Evolutionary conservation across 352 stramenopile genomes (phyloP), one percentile per base, ranked within the genome.

Genomic region (Globisporangium cylindrosporum): DNA sequence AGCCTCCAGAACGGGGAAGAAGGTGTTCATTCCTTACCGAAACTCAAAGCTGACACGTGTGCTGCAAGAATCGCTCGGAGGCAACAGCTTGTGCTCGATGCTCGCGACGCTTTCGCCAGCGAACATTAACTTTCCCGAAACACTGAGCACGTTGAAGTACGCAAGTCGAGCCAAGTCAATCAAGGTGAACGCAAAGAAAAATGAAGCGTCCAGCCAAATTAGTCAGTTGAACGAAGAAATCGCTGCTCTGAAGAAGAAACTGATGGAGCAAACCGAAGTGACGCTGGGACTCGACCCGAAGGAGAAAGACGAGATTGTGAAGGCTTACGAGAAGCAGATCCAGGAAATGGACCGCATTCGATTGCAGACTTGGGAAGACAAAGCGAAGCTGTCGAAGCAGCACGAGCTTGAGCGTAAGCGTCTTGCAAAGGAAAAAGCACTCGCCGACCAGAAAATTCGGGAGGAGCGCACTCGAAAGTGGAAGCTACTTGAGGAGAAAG

Each of bases 111-210:
- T 98, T 6, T 98, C 89, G 27, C 93, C 97, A 1, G 94, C 96
- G 4, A 97, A 97, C 61, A 97, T 97, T 70, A 99, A 99, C 77
- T 91, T 93, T 56, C 73, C 97, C 2, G 97, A 99, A 77, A 98
- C 91, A 6, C 73, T 98, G 38, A 98, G 93, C 62, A 99, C 97
- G 1, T 78, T 99, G 0, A 96, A 98, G 36, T 99, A 99, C 68
- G 96, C 93, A 18, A 97, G 89, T 62, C 90, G 95, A 12, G 95
- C 94, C 7, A 98, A 98, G 75, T 92, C 82, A 18, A 98, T 98
- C 76, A 97, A 98, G 70, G 95, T 98, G 61, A 95, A 93, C 54
- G 86, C 92, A 0, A 95, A 95, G 73, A 96, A 94, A 69, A 98
- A 98, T 59, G 92, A 98, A 67, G 89, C 96, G 20, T 93, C 87